Base-by-base conservation (phyloP, 2,329 filamentous ascomycete genomes). In the Moelleriella libera region DNA sequence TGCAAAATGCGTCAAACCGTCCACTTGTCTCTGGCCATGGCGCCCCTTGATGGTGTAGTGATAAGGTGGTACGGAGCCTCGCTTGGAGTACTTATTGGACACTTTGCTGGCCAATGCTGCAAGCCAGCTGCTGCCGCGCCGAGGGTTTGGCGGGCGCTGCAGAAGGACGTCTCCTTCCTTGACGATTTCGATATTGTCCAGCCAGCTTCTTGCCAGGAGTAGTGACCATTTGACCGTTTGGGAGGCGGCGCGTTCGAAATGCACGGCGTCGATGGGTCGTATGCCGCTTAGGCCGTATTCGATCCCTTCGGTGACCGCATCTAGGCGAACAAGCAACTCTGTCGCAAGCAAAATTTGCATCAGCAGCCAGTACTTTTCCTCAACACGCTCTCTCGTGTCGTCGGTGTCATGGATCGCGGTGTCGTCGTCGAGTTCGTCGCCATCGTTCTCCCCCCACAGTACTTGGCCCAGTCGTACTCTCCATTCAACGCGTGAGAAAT, bases 401-500 rank as follows among this genome's bases (percentile, higher is more conserved):
- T 68, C 66, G 21, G 67, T 68, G 49, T 76, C 71, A 45, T 69
- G 67, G 44, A 74, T 69, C 9, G 69, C 67, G n/a, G 71, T 67
- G 28, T 70, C 69, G 49, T 78, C 76, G 42, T 71, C 69, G n/a
- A 72, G 53, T 44, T 71, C 68, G 52, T 76, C 74, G 41, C 74
- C 72, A 30, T 69, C 58, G 5, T 68, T 63, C 12, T 68, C 65
- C 12, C 74, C 80, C 82, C 83, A 88, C 2, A 88, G 63, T 41
- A 87, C 71, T 61, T 86, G 83, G 6, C 83, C 83, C 1, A 88
- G 68, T 10, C 82, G 72, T 49, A 88, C 82, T 39, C 83, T 74
- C 82, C 82, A 87, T 58, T 87, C 83, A 6, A 87, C 79, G 32
- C 80, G 72, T 21, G 81, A 83, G 53, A 88, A 83, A 61, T 88